These are phyloP conservation scores for Claviceps humidiphila DNA, from an alignment of 2,329 filamentous ascomycete genomes.

Conservation along the genomic window DNA sequence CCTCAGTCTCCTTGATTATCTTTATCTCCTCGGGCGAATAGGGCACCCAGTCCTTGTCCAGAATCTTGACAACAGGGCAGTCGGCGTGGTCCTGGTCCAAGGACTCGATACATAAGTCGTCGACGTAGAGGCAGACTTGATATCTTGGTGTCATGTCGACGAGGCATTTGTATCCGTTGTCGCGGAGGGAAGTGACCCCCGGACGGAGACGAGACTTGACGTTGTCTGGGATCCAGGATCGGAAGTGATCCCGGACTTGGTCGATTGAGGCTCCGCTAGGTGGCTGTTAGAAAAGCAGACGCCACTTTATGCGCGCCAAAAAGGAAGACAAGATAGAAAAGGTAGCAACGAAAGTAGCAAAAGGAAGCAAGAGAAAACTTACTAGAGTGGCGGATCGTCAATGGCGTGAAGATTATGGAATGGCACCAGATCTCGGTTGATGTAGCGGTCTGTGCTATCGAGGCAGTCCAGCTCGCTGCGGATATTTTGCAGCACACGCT, in stretches of 20 bases:
- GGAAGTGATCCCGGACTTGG: slow-evolving; percentile 2
- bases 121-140: background rate
- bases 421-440: background rate
- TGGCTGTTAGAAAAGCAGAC: background rate
- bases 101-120: background rate
- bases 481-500: background rate
- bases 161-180: background rate
- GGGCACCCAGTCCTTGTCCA: background rate
- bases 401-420: background rate
- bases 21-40: background rate
- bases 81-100: background rate
- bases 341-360: background rate
- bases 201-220: background rate
- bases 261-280: slow-evolving; percentile 1
- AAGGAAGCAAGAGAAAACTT: background rate
- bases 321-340: too few relatives aligned
- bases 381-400: background rate
- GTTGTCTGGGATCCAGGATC: slow-evolving; percentile 1
- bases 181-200: background rate
- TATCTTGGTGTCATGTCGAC: background rate
- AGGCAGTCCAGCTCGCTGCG: background rate
- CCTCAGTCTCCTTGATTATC: too few relatives aligned
- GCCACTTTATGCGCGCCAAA: too few relatives aligned
- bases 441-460: background rate
- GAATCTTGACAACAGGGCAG: background rate